Base-by-base conservation (phyloP, 2,329 filamentous ascomycete species). In the Cladosporium sp. region DNA sequence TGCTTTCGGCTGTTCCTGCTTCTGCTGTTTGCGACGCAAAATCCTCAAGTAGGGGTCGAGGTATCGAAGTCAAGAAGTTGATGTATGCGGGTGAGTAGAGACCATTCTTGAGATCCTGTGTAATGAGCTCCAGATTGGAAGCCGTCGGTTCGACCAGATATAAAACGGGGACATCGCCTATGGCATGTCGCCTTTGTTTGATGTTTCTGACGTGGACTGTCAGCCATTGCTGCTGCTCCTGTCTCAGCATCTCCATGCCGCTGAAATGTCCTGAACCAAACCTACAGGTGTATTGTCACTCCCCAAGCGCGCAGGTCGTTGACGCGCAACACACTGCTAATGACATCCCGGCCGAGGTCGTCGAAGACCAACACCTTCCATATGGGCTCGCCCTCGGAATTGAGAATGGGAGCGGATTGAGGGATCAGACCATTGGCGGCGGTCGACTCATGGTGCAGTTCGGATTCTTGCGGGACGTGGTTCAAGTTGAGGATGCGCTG, bases 341-440 rank as follows among this genome's bases (percentile, higher is more conserved):
- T 96, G 53, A 99, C 88, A 80, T 97, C 91, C 68, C 91, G 81
- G 43, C 92, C 93, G 60, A 86, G 73, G 60, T 92, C 87, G 70
- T 99, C 95, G 66, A 99, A 97, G 8, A 99, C 89, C 47, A 99
- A 76, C 7, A 97, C 88, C 70, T 97, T 97, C 92, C 92, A 97
- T 73, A 96, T 91, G 1, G 92, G 91, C 63, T 95, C 89, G 56
- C 91, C 90, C 61, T 95, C 86, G 41, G 88, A 80, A 60, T 90
- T 90, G 55, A 96, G 75, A 47, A 96, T 87, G n/a, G 89, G 86
- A n/a, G 85, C 84, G 32, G 85, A 80, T 18, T 86, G 81, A 48
- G 85, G 78, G 50, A 85, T 73, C 8, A 85, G 70, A 44, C 83
- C 84, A 63, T 84, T 85, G 27, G 70, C 64, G 50, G 80, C 75